phyloP scores from a whole-genome alignment of 495 filamentous ascomycete species.

The Penicillium psychrofluorescens region DNA sequence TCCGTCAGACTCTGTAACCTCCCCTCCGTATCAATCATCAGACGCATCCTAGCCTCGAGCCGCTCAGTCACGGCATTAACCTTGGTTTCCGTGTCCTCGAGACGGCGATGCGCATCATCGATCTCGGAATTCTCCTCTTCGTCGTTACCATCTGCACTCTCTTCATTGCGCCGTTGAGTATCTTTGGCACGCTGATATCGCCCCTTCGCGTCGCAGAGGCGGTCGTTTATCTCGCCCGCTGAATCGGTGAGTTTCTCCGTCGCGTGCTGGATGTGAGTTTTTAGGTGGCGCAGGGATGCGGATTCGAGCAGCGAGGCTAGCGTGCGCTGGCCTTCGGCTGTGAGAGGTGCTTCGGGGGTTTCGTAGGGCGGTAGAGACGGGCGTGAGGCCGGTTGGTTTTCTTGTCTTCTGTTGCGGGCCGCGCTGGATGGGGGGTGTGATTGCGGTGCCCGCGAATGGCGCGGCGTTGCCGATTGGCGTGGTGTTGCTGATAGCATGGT shows the following conservation, averaged over 20 bases:
- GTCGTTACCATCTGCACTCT: constrained; percentile 5
- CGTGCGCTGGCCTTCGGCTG: constrained; percentile 19
- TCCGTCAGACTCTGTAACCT: constrained; percentile 25
- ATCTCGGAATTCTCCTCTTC: constrained; percentile 5
- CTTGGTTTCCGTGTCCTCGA: constrained; percentile 20
- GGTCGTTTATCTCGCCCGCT: constrained; percentile 42
- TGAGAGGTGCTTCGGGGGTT: constrained; percentile 44
- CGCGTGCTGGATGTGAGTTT: constrained; percentile 29
- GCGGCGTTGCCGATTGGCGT: too few relatives aligned
- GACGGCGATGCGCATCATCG: constrained; percentile 14
- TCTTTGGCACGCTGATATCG: constrained; percentile 25
- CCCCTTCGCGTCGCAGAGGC: constrained; percentile 23
- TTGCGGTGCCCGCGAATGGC: too few relatives aligned
- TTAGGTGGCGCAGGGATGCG: constrained; percentile 21
- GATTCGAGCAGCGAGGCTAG: constrained; percentile 26
- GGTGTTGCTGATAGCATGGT: too few relatives aligned
- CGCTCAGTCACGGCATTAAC: constrained; percentile 26
- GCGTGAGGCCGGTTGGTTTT: too few relatives aligned
- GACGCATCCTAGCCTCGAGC: constrained; percentile 32
- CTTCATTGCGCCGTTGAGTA: constrained; percentile 4
- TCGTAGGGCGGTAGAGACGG: constrained; percentile 52
- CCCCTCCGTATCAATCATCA: constrained; percentile 30
- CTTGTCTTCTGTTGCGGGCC: too few relatives aligned
- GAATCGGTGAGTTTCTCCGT: constrained; percentile 31
- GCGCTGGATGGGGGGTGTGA: too few relatives aligned